Percentiles rank a stretch among this genome's conserved stretches.
Conservation (phyloP, 2,329 filamentous ascomycete species). For the Herpotrichia juniperi region DNA sequence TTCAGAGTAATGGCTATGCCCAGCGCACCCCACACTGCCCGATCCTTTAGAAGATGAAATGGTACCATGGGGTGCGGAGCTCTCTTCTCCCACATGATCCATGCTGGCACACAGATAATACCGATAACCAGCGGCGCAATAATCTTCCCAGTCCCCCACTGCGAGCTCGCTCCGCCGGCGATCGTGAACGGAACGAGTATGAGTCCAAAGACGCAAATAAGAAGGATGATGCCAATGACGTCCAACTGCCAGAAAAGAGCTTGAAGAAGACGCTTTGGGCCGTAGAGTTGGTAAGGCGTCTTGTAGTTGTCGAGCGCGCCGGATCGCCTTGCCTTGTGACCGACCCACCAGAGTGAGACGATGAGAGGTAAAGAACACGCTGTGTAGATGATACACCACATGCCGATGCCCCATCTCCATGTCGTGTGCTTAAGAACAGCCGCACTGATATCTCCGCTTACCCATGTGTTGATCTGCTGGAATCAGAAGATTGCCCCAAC, state of each 20-base stretch:
- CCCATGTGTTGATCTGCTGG: slow-evolving; percentile 61
- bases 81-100: slow-evolving; percentile 61
- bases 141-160: slow-evolving; percentile 60
- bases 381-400: slow-evolving; percentile 68
- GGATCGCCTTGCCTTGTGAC: slow-evolving; percentile 58
- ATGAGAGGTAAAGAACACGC: slow-evolving; percentile 62
- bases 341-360: slow-evolving; percentile 57
- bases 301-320: slow-evolving; percentile 55
- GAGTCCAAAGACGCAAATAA: slow-evolving; percentile 55
- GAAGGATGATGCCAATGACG: slow-evolving; percentile 54
- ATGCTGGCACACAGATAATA: slow-evolving; percentile 55
- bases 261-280: slow-evolving; percentile 41
- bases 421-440: slow-evolving; percentile 57
- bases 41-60: slow-evolving; percentile 67
- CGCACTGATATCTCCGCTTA: slow-evolving; percentile 62
- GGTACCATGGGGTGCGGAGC: slow-evolving; percentile 62
- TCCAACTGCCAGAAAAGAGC: slow-evolving; percentile 65
- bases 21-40: slow-evolving; percentile 67
- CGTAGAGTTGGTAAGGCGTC: slow-evolving; percentile 52
- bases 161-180: slow-evolving; percentile 55
- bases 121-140: slow-evolving; percentile 60
- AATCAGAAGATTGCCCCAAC: not conserved
- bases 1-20: slow-evolving; percentile 64
- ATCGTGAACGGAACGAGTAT: slow-evolving; percentile 61
- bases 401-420: slow-evolving; percentile 67